Conservation (phyloP, 164 flowering plant species). For the Nelumbo lutea region DNA sequence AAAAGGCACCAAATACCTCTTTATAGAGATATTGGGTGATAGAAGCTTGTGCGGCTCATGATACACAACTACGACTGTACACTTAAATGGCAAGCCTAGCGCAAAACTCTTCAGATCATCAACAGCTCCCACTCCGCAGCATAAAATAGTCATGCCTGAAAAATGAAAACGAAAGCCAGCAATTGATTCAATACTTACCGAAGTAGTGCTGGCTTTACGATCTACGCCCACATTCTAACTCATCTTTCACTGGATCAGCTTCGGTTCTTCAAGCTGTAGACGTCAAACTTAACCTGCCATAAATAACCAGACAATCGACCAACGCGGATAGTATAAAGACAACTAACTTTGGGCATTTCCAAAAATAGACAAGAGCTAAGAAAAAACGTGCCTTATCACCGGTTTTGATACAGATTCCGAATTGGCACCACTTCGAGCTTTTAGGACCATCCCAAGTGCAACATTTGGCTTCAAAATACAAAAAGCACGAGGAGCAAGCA, state of each 20-base stretch:
- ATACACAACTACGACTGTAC: constrained; percentile 1
- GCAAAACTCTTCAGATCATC: constrained; percentile 2
- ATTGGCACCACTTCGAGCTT: constrained; percentile 30
- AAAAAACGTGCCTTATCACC: constrained; percentile 48
- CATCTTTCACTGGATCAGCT: constrained; percentile 5
- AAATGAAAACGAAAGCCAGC: constrained; percentile 13
- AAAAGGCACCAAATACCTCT: neutral
- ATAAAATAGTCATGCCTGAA: neutral
- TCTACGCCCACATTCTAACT: constrained; percentile 7
- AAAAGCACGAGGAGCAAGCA: constrained; percentile 7
- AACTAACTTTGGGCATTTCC: constrained; percentile 5
- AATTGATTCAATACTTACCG: constrained; percentile 25
- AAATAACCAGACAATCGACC: constrained; percentile 12
- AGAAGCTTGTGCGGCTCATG: neutral
- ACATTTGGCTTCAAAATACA: constrained; percentile 44
- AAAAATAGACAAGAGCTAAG: neutral
- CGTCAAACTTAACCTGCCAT: constrained; percentile 40
- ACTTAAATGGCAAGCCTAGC: neutral
- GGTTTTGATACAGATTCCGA: constrained; percentile 40
- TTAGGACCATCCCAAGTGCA: constrained; percentile 24
- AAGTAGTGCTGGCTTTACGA: constrained; percentile 31
- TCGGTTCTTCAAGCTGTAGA: constrained; percentile 28
- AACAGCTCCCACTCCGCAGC: neutral
- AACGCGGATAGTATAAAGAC: constrained; percentile 33
- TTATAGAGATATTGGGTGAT: neutral